Conservation (phyloP, 2,329 filamentous ascomycete species). For the Gaeumannomyces sp. region DNA sequence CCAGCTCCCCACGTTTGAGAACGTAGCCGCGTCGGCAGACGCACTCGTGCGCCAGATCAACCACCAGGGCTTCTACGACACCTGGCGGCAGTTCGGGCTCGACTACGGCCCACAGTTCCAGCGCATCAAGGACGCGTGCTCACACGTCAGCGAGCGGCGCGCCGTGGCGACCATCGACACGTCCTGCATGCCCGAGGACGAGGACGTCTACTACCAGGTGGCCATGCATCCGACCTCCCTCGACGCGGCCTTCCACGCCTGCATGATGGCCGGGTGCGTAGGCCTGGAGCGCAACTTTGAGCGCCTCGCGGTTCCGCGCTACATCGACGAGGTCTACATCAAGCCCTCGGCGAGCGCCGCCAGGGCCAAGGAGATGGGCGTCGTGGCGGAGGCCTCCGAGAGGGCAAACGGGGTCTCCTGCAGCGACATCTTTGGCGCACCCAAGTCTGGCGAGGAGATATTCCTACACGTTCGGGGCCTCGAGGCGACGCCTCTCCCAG, state of each 20-base stretch:
- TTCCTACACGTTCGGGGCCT: conserved; percentile 6
- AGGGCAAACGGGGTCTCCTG: background rate
- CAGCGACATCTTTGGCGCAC: background rate
- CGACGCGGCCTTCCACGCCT: conserved; percentile 18
- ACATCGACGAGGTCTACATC: conserved; percentile 14
- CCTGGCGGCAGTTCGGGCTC: conserved; percentile 10
- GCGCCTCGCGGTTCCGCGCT: conserved; percentile 11
- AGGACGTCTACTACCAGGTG: conserved; percentile 12
- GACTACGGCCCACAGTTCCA: conserved; percentile 15
- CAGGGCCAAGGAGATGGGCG: background rate
- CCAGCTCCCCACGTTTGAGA: background rate
- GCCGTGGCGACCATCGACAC: conserved; percentile 4
- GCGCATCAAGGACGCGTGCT: conserved; percentile 10
- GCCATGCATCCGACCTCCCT: conserved; percentile 26
- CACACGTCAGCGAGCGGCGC: conserved; percentile 3
- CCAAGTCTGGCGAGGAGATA: background rate
- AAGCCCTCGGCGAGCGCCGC: background rate
- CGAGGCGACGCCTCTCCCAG: conserved; percentile 1
- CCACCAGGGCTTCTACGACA: conserved; percentile 4
- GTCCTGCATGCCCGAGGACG: conserved; percentile 1
- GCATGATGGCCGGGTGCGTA: conserved; percentile 8
- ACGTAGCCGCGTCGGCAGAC: background rate
- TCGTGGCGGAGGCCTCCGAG: background rate
- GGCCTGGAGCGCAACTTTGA: conserved; percentile 11
- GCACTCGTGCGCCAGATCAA: background rate